These are phyloP conservation scores for Panicum virgatum DNA, from an alignment of 202 grass and related monocot genomes.

Conservation along the genomic window DNA sequence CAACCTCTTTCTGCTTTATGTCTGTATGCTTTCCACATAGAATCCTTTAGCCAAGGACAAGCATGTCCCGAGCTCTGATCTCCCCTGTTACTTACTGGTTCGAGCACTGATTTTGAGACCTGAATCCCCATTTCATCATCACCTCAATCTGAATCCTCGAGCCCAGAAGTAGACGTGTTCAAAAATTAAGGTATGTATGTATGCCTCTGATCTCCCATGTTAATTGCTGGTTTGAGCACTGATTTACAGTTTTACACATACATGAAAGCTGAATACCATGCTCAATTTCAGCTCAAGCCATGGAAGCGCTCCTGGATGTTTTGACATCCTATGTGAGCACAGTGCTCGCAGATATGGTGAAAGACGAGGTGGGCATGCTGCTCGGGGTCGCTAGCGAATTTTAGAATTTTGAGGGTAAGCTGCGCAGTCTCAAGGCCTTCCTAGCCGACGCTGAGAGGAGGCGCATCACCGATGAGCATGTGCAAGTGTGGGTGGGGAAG, in stretches of 20 bases:
- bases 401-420: neutral
- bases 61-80: too few relatives aligned
- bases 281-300: neutral
- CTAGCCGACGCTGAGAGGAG: neutral
- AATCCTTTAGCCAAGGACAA: too few relatives aligned
- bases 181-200: neutral
- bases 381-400: neutral
- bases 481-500: conserved; percentile 8
- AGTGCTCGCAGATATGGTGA: neutral
- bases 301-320: neutral
- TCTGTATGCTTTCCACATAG: neutral
- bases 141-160: neutral
- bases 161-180: neutral
- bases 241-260: neutral
- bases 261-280: neutral
- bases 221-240: neutral
- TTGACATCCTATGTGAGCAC: neutral
- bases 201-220: neutral
- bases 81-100: too few relatives aligned
- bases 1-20: too few relatives aligned
- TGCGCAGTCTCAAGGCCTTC: neutral
- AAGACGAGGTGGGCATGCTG: conserved; percentile 18
- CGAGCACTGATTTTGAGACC: too few relatives aligned
- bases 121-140: neutral
- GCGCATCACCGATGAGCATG: neutral